Conservation (phyloP, 139 green algal genomes). For the Chlamydomonas applanata region DNA sequence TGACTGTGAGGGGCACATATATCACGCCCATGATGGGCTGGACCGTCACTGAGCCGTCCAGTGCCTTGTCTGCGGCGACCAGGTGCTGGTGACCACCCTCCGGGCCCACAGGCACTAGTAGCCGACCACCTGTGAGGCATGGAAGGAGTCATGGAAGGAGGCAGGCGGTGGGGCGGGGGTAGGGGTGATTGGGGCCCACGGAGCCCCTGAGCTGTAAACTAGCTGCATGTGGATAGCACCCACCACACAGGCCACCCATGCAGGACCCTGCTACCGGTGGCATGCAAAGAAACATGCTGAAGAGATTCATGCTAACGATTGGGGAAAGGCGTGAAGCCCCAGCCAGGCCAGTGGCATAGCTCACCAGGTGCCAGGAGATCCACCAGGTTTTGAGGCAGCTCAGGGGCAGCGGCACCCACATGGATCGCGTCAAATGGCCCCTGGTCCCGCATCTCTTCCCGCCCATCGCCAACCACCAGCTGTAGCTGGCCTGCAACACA, state of each 20-base stretch:
- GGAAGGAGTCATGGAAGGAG: background rate
- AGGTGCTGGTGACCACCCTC: conserved; percentile 26
- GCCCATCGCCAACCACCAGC: too few relatives aligned
- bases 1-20: background rate
- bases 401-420: conserved; percentile 79
- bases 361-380: conserved; percentile 55
- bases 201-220: too few relatives aligned
- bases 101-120: conserved; percentile 71
- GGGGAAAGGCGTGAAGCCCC: too few relatives aligned
- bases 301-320: too few relatives aligned
- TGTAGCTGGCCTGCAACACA: background rate
- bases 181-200: too few relatives aligned
- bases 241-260: too few relatives aligned
- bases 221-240: too few relatives aligned
- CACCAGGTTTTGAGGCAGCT: conserved; percentile 45
- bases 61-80: conserved; percentile 23
- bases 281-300: too few relatives aligned
- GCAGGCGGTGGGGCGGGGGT: too few relatives aligned
- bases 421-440: conserved; percentile 86
- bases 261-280: too few relatives aligned
- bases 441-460: too few relatives aligned
- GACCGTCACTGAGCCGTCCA: background rate
- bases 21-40: background rate
- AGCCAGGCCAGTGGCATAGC: too few relatives aligned
- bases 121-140: conserved; percentile 58